A percentile compares a stretch with the other conserved stretches of the same genome.
These are phyloP conservation scores for Tulasnella sp. DNA, from an alignment of 768 basidiomycete species.

Conservation along the genomic window DNA sequence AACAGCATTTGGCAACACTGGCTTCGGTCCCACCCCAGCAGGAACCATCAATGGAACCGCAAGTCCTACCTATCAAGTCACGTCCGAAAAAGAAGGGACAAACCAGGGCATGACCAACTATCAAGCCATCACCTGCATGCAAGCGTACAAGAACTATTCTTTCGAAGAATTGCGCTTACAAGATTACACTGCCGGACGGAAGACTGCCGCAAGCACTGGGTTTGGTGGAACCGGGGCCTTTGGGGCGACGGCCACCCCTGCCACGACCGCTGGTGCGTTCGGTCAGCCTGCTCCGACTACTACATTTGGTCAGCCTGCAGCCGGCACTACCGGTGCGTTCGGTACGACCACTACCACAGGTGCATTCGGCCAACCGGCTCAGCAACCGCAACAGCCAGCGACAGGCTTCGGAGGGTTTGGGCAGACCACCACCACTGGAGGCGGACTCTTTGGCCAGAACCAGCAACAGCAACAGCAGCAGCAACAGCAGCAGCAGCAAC, in stretches of 20 bases:
- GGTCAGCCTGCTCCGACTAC: slow-evolving; percentile 25
- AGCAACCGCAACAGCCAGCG: slow-evolving; percentile 28
- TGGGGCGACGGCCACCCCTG: not conserved
- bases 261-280: slow-evolving; percentile 14
- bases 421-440: slow-evolving; percentile 33
- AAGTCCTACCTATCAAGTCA: slow-evolving; percentile 53
- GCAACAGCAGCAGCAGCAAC: slow-evolving; percentile 24
- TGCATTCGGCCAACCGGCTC: slow-evolving; percentile 24
- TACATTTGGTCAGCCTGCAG: slow-evolving; percentile 21
- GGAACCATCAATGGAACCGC: slow-evolving; percentile 46
- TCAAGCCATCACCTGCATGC: slow-evolving; percentile 76
- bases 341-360: slow-evolving; percentile 37
- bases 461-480: slow-evolving; percentile 31
- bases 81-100: slow-evolving; percentile 58
- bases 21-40: slow-evolving; percentile 12
- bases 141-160: slow-evolving; percentile 66
- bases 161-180: slow-evolving; percentile 73
- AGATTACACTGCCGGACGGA: slow-evolving; percentile 68
- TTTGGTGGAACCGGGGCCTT: slow-evolving; percentile 1
- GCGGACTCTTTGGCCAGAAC: slow-evolving; percentile 31
- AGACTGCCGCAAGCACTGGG: slow-evolving; percentile 38
- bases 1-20: slow-evolving; percentile 38
- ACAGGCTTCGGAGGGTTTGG: slow-evolving; percentile 31
- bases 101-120: slow-evolving; percentile 50
- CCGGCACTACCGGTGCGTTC: slow-evolving; percentile 42